Evolutionary conservation across 2,329 filamentous ascomycete genomes (phyloP).

Genomic region (Trichoderma sp.): DNA sequence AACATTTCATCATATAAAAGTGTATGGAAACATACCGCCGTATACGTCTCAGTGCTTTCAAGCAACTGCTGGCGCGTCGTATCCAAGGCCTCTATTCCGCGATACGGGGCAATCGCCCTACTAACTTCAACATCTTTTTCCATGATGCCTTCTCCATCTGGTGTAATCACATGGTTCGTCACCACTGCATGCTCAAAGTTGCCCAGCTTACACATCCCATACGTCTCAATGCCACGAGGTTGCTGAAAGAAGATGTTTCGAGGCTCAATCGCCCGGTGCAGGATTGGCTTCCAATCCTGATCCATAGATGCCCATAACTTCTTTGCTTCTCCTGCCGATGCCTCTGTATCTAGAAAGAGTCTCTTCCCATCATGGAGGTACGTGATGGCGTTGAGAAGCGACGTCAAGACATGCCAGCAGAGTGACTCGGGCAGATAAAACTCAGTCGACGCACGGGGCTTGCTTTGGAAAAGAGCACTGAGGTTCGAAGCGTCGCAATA

Average conservation of each 20-base stretch:
- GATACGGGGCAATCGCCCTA: conserved; percentile 29
- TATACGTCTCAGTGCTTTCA: not conserved
- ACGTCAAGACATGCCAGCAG: conserved; percentile 59
- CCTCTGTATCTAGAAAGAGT: conserved; percentile 31
- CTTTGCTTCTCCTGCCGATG: conserved; percentile 5
- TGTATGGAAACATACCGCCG: conserved; percentile 19
- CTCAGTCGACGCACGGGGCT: conserved; percentile 29
- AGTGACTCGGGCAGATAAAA: conserved; percentile 55
- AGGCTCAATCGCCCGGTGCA: conserved; percentile 54
- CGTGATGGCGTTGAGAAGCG: conserved; percentile 52
- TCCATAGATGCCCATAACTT: conserved; percentile 36
- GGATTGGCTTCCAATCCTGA: conserved; percentile 54
- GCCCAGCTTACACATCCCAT: conserved; percentile 59
- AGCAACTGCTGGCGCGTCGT: conserved; percentile 23
- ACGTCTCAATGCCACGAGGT: conserved; percentile 52
- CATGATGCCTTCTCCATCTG: not conserved
- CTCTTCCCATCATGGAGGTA: conserved; percentile 57
- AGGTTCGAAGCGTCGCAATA: conserved; percentile 57
- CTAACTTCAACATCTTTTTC: conserved; percentile 5
- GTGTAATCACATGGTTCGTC: conserved; percentile 41
- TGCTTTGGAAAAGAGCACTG: conserved; percentile 45
- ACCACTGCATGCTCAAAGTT: conserved; percentile 49
- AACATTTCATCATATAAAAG: not conserved
- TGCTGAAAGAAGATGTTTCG: conserved; percentile 57
- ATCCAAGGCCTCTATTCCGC: conserved; percentile 30